A percentile compares a stretch with the other conserved stretches of the same genome.
phyloP scores from a whole-genome alignment of 208 protist genomes.

The Trypanosoma platydactyli region DNA sequence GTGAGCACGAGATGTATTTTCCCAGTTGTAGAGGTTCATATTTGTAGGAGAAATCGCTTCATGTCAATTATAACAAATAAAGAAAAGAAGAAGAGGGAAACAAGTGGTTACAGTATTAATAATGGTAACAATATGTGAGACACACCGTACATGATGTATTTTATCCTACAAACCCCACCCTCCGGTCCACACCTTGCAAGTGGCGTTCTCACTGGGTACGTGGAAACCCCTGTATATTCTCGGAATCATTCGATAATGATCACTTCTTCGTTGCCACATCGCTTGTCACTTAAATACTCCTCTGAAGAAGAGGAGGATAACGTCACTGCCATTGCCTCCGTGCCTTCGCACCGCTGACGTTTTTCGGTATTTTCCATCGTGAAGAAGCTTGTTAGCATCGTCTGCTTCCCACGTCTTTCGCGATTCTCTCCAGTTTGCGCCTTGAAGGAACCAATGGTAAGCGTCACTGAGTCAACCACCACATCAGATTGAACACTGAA shows the following conservation, averaged over 20 bases:
- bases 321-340: conserved; percentile 15
- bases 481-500: neutral
- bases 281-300: neutral
- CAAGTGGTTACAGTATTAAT: neutral
- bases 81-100: neutral
- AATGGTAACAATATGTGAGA: conserved; percentile 3
- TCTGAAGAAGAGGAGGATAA: conserved; percentile 14
- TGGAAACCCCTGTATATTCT: neutral
- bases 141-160: neutral
- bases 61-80: conserved; percentile 10
- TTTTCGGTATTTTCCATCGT: conserved; percentile 8
- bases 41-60: conserved; percentile 1
- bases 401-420: conserved; percentile 13
- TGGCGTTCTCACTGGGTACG: neutral
- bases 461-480: conserved; percentile 20
- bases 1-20: conserved; percentile 45
- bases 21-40: conserved; percentile 80
- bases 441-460: conserved; percentile 34
- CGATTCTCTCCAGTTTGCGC: neutral
- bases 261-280: neutral
- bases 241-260: conserved; percentile 22
- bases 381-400: conserved; percentile 28
- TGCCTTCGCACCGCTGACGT: conserved; percentile 14
- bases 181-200: too few species aligned
- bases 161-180: too few species aligned